A percentile compares a stretch with the other conserved stretches of the same genome.
Evolutionary conservation across 306 rosid species (phyloP).

Genomic region (Pterocarpus santalinus): DNA sequence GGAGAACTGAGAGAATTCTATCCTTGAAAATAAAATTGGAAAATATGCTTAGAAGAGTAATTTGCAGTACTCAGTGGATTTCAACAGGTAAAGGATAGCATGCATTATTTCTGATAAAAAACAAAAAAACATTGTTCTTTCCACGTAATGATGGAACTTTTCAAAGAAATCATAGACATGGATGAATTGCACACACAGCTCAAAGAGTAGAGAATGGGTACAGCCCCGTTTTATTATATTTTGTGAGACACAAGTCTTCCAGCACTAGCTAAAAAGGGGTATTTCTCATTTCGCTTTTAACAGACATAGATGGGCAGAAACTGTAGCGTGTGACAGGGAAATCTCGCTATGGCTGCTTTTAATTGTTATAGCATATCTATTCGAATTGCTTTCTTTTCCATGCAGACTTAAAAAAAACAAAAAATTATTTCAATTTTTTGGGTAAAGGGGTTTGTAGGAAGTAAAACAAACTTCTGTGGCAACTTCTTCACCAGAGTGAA

Average conservation of each 20-base stretch:
- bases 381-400: too few relatives aligned
- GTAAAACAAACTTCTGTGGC: too few relatives aligned
- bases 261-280: slow-evolving; percentile 45
- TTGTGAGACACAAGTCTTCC: slow-evolving; percentile 53
- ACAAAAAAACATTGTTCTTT: slow-evolving; percentile 32
- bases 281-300: slow-evolving; percentile 52
- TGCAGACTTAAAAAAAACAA: too few relatives aligned
- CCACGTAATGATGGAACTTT: slow-evolving; percentile 62
- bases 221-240: slow-evolving; percentile 19
- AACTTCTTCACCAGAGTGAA: too few relatives aligned
- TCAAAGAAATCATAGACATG: slow-evolving; percentile 51
- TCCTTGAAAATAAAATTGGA: slow-evolving; percentile 37
- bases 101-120: slow-evolving; percentile 35
- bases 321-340: slow-evolving; percentile 41
- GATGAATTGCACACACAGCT: slow-evolving; percentile 27
- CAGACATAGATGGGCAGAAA: slow-evolving; percentile 37
- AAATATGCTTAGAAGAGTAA: slow-evolving; percentile 31
- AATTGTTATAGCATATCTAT: too few relatives aligned
- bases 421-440: too few relatives aligned
- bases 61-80: slow-evolving; percentile 25
- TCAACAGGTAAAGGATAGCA: slow-evolving; percentile 34
- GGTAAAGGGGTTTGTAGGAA: too few relatives aligned
- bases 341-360: slow-evolving; percentile 13
- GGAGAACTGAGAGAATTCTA: slow-evolving; percentile 15
- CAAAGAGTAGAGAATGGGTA: slow-evolving; percentile 47